phyloP scores from a whole-genome alignment of 2,329 filamentous ascomycete species.

The Epichloe brachyelytri region DNA sequence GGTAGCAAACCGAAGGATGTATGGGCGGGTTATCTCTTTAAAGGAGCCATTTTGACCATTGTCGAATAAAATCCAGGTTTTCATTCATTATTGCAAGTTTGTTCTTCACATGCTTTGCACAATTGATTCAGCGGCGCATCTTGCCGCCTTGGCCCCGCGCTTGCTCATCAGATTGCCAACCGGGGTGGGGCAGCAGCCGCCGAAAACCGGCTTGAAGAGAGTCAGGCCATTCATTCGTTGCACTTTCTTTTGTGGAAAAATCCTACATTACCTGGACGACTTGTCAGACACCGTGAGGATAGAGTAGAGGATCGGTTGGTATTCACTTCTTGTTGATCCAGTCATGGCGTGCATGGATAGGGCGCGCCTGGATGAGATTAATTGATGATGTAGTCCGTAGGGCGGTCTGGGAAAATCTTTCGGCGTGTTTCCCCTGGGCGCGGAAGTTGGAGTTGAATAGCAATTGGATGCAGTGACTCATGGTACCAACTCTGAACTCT shows the following conservation, averaged over 20 bases:
- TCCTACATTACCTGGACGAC: neutral
- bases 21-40: neutral
- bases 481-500: neutral
- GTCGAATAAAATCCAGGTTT: neutral
- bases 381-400: neutral
- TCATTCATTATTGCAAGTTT: neutral
- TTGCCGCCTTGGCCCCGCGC: no score
- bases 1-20: neutral
- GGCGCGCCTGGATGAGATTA: neutral
- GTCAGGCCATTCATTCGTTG: neutral
- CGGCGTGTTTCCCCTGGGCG: no score
- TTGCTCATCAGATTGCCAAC: neutral
- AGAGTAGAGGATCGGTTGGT: no score
- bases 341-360: neutral
- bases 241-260: neutral
- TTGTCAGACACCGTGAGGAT: no score
- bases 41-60: no score
- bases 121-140: neutral
- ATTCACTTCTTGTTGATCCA: no score
- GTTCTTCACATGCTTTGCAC: neutral
- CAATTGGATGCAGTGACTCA: neutral
- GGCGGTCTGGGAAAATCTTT: neutral
- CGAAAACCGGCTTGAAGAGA: neutral
- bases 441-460: neutral
- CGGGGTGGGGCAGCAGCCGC: neutral